phyloP scores from a whole-genome alignment of 805 yeast genomes.

The Lachancea thermotolerans region DNA sequence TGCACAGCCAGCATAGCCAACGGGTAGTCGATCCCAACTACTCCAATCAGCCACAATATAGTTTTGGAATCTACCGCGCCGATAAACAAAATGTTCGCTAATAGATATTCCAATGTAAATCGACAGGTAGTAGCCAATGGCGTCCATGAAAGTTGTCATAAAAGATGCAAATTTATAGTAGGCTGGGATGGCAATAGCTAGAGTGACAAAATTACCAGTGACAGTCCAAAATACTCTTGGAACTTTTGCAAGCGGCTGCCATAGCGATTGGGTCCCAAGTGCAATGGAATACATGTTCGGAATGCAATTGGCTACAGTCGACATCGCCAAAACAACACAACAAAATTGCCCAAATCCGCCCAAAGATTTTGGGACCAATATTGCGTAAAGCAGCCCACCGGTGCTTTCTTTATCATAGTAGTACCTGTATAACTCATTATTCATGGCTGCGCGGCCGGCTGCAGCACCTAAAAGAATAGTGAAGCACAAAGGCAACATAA shows the following conservation, averaged over 20 bases:
- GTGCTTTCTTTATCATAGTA: slow-evolving; percentile 48
- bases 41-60: slow-evolving; percentile 60
- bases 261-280: slow-evolving; percentile 76
- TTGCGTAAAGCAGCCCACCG: slow-evolving; percentile 80
- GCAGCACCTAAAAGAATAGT: slow-evolving; percentile 84
- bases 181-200: slow-evolving; percentile 87
- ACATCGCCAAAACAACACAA: slow-evolving; percentile 77
- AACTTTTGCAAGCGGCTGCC: slow-evolving; percentile 64
- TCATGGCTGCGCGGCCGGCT: slow-evolving; percentile 58
- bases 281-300: slow-evolving; percentile 93
- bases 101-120: slow-evolving; percentile 69
- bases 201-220: slow-evolving; percentile 62
- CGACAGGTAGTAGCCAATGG: slow-evolving; percentile 87
- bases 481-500: slow-evolving; percentile 62
- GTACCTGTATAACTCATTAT: slow-evolving; percentile 39
- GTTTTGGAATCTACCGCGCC: slow-evolving; percentile 45
- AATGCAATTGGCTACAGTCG: slow-evolving; percentile 85
- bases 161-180: slow-evolving; percentile 65
- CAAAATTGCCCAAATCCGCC: slow-evolving; percentile 89
- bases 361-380: slow-evolving; percentile 70
- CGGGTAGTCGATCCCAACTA: slow-evolving; percentile 53
- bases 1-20: slow-evolving; percentile 72
- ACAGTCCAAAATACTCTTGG: slow-evolving; percentile 85
- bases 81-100: slow-evolving; percentile 81
- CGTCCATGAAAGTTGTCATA: slow-evolving; percentile 82